Base-by-base conservation (phyloP, 352 stramenopile species). In the Plasmopara muralis region DNA sequence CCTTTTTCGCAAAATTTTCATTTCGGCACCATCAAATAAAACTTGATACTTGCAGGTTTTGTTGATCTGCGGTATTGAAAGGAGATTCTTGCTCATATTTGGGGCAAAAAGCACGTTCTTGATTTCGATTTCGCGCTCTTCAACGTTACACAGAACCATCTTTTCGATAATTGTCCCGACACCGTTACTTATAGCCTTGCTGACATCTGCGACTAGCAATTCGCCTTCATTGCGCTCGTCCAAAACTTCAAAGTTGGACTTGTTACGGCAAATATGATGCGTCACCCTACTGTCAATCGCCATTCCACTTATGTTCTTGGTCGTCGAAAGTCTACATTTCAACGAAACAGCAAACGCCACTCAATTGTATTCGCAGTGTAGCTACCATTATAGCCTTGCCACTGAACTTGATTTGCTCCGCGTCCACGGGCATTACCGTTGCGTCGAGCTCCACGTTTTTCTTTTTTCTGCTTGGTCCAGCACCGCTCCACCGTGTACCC, bases 381-480 rank as follows among this genome's bases (percentile, higher is more conserved):
- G 20, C 20, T 25, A 3, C 20, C 20, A 3, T 3, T 25, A 3
- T 25, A 25, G 20, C 20, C 20, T 38, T 14, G 33, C 9, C 33
- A 14, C 33, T 38, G 33, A 25, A 25, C n/a, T 25, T 25, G 20
- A 25, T 14, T 38, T 38, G 33, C 33, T 38, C 53, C 13, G 30
- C 51, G 29, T 58, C 43, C 37, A 14, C 51, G 20, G 25, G 15
- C 42, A 6, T 44, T 5, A 18, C 31, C 7, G 35, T 28, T 43
- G 39, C 43, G 35, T 48, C 30, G 30, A n/a, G 31, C 0, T 20
- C n/a, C 38, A 30, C 44, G 53, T 20, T 53, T 53, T 33, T 60
- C 53, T 12, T 53, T 20, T 44, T 60, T 60, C 53, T 55, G 43
- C 43, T 64, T 64, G 49, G 48, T 43, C 50, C 50, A 64, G 57